Percentiles rank a stretch among this genome's conserved stretches.
Conservation (phyloP, 176 grass and related monocot species). For the Oryza meridionalis region DNA sequence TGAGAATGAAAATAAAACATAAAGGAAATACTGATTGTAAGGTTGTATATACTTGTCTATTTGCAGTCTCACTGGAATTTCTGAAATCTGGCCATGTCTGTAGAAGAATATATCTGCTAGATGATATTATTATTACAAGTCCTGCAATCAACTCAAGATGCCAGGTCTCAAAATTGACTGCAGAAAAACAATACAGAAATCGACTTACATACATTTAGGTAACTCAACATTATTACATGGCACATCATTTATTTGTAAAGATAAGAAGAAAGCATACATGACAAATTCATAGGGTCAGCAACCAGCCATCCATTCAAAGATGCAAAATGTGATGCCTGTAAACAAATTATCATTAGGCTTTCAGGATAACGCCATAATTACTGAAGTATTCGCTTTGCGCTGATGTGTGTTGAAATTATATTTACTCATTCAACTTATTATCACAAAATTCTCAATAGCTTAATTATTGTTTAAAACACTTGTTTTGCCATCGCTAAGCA, state of each 20-base stretch:
- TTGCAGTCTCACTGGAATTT: constrained; percentile 81
- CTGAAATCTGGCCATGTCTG: constrained; percentile 85
- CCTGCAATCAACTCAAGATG: constrained; percentile 68
- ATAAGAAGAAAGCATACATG: constrained; percentile 47
- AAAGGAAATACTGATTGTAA: not conserved
- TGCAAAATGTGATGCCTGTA: constrained; percentile 64
- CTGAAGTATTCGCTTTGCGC: not conserved
- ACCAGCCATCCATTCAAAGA: constrained; percentile 62
- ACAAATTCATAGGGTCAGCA: constrained; percentile 57
- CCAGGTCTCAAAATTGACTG: constrained; percentile 89
- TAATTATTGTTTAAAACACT: not conserved
- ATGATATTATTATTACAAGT: constrained; percentile 75
- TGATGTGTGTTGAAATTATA: not conserved
- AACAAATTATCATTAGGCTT: not conserved
- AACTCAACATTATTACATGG: not conserved
- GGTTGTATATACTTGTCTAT: constrained; percentile 62
- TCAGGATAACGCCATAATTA: not conserved
- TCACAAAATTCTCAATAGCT: not conserved
- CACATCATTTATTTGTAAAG: constrained; percentile 14
- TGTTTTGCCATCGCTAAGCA: not conserved
- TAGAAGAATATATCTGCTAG: constrained; percentile 67
- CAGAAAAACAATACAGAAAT: constrained; percentile 24
- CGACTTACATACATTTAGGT: not conserved
- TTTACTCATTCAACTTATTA: not conserved
- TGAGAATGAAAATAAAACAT: not conserved